Percentiles rank a stretch among this genome's conserved stretches.
phyloP scores from a whole-genome alignment of 1,284 basidiomycete genomes.

The Ceratobasidium sp. region DNA sequence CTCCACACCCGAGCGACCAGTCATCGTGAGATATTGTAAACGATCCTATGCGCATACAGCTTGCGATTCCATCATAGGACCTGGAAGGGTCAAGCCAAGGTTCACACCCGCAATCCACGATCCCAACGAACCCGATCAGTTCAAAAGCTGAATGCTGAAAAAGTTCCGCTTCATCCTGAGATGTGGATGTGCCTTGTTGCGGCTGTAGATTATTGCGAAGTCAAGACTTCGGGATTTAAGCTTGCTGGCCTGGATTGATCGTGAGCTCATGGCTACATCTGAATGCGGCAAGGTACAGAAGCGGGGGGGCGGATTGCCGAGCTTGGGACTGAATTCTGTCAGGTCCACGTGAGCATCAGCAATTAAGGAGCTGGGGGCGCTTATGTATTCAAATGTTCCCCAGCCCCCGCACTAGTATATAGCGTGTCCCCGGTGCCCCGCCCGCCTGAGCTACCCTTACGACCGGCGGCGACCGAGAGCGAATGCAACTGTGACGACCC shows the following conservation, averaged over 20 bases:
- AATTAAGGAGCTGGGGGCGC: constrained; percentile 1
- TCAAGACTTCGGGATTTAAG: constrained; percentile 21
- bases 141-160: background rate
- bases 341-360: constrained; percentile 29
- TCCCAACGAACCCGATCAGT: background rate
- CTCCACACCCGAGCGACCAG: background rate
- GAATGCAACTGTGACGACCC: background rate
- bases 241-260: constrained; percentile 25
- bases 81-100: background rate
- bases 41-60: background rate
- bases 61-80: background rate
- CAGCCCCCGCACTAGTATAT: constrained; percentile 19
- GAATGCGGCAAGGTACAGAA: constrained; percentile 17
- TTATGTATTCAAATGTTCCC: constrained; percentile 10
- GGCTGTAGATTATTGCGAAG: constrained; percentile 22
- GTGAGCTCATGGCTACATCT: constrained; percentile 18
- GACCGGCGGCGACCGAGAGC: background rate
- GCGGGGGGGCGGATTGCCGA: constrained; percentile 27
- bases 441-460: background rate
- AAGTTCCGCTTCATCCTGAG: background rate
- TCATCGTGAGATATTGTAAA: background rate
- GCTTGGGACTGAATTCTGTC: constrained; percentile 5
- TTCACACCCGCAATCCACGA: background rate
- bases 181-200: background rate
- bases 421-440: constrained; percentile 13